phyloP scores from a whole-genome alignment of 176 grass and related monocot genomes.

The Musa itinerans region DNA sequence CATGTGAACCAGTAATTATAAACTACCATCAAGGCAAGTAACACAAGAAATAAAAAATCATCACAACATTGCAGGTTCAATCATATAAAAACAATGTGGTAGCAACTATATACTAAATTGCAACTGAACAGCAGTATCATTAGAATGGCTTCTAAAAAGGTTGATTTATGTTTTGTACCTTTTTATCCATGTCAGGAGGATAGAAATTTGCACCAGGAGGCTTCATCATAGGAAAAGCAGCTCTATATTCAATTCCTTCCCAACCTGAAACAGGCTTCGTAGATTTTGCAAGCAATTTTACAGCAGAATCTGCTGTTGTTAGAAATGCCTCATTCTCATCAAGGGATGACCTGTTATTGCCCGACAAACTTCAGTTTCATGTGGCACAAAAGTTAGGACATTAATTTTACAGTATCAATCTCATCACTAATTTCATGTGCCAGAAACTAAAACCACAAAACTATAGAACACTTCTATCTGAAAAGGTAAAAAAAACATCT shows the following conservation, averaged over 20 bases:
- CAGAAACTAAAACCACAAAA: not conserved
- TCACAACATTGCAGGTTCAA: not conserved
- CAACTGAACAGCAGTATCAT: not conserved
- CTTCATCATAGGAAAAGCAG: constrained; percentile 75
- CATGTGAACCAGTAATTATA: not conserved
- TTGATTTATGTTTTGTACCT: constrained; percentile 28
- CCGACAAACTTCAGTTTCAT: constrained; percentile 8
- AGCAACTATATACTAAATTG: not conserved
- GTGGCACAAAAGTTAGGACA: constrained; percentile 5
- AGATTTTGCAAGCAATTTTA: constrained; percentile 58
- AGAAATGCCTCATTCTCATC: constrained; percentile 88
- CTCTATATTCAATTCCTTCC: constrained; percentile 84
- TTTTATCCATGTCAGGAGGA: constrained; percentile 95
- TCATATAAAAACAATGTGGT: not conserved
- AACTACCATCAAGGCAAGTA: not conserved
- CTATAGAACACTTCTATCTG: not conserved
- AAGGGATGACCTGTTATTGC: constrained; percentile 67
- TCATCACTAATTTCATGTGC: not conserved
- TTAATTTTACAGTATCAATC: not conserved
- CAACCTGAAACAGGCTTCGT: constrained; percentile 71
- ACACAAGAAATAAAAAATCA: not conserved
- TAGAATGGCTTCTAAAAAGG: not conserved
- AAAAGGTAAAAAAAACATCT: not conserved
- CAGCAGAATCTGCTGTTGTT: constrained; percentile 77
- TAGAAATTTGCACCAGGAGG: constrained; percentile 87